Evolutionary conservation across 2,329 filamentous ascomycete genomes (phyloP).

Genomic region (Pseudopithomyces maydicus): DNA sequence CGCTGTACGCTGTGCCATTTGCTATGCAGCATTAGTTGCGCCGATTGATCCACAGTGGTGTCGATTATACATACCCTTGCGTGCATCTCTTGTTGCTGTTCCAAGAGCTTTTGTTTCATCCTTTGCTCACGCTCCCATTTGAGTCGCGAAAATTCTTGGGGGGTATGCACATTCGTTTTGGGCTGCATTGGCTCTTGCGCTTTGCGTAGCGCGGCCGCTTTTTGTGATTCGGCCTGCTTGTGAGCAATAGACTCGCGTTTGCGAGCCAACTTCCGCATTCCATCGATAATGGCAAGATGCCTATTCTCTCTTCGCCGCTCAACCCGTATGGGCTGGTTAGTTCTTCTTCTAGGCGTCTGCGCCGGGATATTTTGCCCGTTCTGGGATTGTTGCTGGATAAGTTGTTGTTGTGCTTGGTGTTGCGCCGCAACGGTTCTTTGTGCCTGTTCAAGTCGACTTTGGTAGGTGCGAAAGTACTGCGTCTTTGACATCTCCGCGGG

Average conservation of each 20-base stretch:
- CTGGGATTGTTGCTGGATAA: constrained; percentile 60
- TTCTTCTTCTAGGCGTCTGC: constrained; percentile 66
- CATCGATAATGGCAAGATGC: constrained; percentile 86
- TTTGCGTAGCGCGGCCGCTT: constrained; percentile 80
- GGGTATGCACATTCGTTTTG: constrained; percentile 69
- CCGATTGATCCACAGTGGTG: neutral
- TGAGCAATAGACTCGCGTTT: constrained; percentile 85
- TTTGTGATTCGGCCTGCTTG: constrained; percentile 79
- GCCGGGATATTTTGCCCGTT: constrained; percentile 58
- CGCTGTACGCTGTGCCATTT: constrained; percentile 43
- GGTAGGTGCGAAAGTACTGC: constrained; percentile 85
- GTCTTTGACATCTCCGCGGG: constrained; percentile 94
- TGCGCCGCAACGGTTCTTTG: constrained; percentile 64
- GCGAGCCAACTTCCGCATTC: constrained; percentile 93
- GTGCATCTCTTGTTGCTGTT: constrained; percentile 61
- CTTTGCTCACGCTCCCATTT: constrained; percentile 85
- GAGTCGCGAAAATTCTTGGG: constrained; percentile 86
- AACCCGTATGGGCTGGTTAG: constrained; percentile 77
- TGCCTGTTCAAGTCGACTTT: constrained; percentile 66
- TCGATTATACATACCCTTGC: constrained; percentile 49
- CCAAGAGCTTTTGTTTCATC: constrained; percentile 55
- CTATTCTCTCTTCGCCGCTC: constrained; percentile 86
- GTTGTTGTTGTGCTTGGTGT: constrained; percentile 59
- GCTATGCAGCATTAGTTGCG: constrained; percentile 30
- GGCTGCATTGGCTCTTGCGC: constrained; percentile 70